phyloP scores from a whole-genome alignment of 2,329 filamentous ascomycete genomes.

The Pseudogymnoascus sp. region DNA sequence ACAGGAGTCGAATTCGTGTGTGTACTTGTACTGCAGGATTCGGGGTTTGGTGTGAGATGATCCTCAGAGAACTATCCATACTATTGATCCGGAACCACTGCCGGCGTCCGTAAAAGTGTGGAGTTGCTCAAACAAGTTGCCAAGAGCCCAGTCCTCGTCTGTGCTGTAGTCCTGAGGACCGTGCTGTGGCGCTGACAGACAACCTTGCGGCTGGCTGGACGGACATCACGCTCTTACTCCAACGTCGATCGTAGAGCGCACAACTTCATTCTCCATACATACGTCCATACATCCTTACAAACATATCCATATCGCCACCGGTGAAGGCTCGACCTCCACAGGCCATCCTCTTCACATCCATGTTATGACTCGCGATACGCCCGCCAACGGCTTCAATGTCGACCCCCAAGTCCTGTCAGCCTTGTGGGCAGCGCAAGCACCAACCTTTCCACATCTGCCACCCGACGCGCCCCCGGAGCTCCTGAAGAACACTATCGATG shows the following conservation, averaged over 20 bases:
- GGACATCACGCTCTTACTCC: background rate
- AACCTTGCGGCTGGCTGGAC: background rate
- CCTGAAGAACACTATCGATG: slow-evolving; percentile 44
- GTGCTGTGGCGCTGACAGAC: background rate
- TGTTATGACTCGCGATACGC: slow-evolving; percentile 44
- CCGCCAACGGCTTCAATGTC: slow-evolving; percentile 11
- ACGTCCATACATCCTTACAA: background rate
- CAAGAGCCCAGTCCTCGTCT: background rate
- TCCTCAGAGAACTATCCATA: background rate
- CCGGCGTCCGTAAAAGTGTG: background rate
- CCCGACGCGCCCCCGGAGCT: slow-evolving; percentile 52
- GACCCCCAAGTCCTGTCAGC: slow-evolving; percentile 39
- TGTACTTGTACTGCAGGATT: too few species aligned
- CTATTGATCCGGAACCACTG: background rate
- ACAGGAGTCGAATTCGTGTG: background rate
- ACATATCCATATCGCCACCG: background rate
- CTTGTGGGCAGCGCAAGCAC: slow-evolving; percentile 49
- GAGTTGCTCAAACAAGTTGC: background rate
- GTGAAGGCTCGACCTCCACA: slow-evolving; percentile 1
- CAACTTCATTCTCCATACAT: background rate
- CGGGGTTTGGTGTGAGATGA: background rate
- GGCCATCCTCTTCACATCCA: slow-evolving; percentile 18
- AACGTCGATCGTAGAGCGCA: background rate
- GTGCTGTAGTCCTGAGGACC: background rate
- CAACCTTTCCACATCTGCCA: slow-evolving; percentile 49